Evolutionary conservation across 352 stramenopile genomes (phyloP), one percentile per base, ranked within the genome.

Genomic region (Phytophthora foliorum): DNA sequence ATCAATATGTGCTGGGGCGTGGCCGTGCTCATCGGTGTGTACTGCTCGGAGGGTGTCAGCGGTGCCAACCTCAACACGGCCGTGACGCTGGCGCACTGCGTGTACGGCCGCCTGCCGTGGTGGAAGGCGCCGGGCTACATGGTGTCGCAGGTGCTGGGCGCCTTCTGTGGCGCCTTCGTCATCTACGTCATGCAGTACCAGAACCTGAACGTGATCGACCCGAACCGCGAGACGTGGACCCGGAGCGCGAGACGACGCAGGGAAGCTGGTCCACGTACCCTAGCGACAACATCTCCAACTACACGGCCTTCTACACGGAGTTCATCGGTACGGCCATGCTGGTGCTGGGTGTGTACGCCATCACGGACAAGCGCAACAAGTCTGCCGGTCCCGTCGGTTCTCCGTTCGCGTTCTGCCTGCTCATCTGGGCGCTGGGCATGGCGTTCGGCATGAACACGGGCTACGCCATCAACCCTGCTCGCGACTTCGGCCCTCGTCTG

Each of bases 351-450:
- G 67, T 88, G 22, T 84, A 82, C 52, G 68, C 80, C 16, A 85
- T 90, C 57, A 77, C 57, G 6, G 80, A 91, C 62, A 52, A 72
- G 25, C 54, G 49, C 36, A 91, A 91, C 63, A 49, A 48, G 6
- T 69, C 80, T 17, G 78, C 78, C 2, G 69, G 67, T 19, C 32
- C 70, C 5, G 67, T 67, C 21, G 63, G 48, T 31, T 55, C 65
- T 45, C 70, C 82, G 4, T 63, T 79, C 27, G 63, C 78, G 4
- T 75, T 84, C 49, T 71, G 66, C 46, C 36, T 86, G 16, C 62
- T 90, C 22, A 77, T 90, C 66, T 69, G 75, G 55, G 79, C 62
- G 0, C 57, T 90, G 44, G 80, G 80, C 39, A 89, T 90, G 74
- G 77, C 78, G 6, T 84, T 89, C 50, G 82, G 82, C 32, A 78